These are phyloP conservation scores for Hemileccinum impolitum DNA, from an alignment of 768 basidiomycete species.

Conservation along the genomic window DNA sequence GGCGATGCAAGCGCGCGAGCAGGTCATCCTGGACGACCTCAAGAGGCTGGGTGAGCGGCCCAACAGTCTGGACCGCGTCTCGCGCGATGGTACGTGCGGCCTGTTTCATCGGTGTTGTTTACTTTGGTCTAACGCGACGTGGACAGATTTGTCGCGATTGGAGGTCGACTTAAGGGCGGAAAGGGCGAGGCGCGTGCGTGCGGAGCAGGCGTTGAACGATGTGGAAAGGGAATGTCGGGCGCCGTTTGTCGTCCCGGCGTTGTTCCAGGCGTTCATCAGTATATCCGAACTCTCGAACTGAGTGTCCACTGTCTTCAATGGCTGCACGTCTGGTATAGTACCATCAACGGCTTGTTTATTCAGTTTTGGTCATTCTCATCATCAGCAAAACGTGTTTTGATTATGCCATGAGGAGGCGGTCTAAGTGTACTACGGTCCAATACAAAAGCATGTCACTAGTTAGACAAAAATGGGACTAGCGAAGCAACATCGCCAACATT, in stretches of 20 bases:
- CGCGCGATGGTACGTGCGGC: conserved; percentile 15
- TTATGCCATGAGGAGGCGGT: conserved; percentile 10
- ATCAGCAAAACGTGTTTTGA: not conserved
- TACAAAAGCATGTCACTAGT: conserved; percentile 13
- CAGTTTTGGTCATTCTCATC: not conserved
- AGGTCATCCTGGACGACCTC: conserved; percentile 21
- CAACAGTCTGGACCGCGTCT: not conserved
- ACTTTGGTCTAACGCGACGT: no score
- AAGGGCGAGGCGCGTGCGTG: conserved; percentile 35
- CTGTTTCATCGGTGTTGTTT: no score
- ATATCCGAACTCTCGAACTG: conserved; percentile 44
- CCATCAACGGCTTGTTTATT: not conserved
- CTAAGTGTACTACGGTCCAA: conserved; percentile 11
- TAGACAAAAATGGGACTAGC: not conserved
- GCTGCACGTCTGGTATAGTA: no score
- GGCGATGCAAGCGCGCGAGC: conserved; percentile 24
- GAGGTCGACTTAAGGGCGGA: conserved; percentile 38
- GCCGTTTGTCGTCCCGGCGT: conserved; percentile 56
- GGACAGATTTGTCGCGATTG: conserved; percentile 21
- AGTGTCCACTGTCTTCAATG: not conserved
- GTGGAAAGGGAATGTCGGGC: conserved; percentile 46
- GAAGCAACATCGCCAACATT: conserved; percentile 4
- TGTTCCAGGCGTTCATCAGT: conserved; percentile 50
- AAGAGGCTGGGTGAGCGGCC: conserved; percentile 11
- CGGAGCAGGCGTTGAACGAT: conserved; percentile 44